These are phyloP conservation scores for Effrenium voratum DNA, from an alignment of 73 alveolate genomes.

Conservation along the genomic window DNA sequence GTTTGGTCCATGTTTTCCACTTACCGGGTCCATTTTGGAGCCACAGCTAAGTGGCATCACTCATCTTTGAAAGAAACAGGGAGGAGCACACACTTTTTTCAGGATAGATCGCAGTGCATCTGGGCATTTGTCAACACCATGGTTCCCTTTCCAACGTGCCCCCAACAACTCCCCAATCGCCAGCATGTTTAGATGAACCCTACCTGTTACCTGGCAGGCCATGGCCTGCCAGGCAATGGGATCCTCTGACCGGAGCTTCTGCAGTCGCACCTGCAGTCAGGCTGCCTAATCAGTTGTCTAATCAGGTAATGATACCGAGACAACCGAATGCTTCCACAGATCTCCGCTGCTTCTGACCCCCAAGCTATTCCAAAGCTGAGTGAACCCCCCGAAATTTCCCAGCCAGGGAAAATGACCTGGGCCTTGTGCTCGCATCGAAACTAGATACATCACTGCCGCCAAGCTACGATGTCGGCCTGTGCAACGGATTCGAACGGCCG, in stretches of 20 bases:
- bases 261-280: conserved; percentile 47
- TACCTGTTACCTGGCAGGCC: not conserved
- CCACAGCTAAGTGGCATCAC: no score
- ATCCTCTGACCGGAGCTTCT: conserved; percentile 67
- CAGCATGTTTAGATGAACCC: not conserved
- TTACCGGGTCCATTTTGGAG: no score
- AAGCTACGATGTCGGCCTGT: no score
- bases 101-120: not conserved
- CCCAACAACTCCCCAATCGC: not conserved
- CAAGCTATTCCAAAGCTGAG: not conserved
- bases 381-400: not conserved
- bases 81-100: not conserved
- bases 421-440: no score
- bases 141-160: not conserved
- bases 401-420: no score
- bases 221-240: conserved; percentile 73
- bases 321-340: no score
- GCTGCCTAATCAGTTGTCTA: no score
- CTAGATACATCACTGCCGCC: no score
- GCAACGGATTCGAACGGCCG: no score
- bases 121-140: not conserved
- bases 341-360: not conserved
- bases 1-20: no score
- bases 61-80: not conserved
- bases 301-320: no score